Evolutionary conservation across 345 rosid species (phyloP).

Genomic region (Anacardium occidentale): DNA sequence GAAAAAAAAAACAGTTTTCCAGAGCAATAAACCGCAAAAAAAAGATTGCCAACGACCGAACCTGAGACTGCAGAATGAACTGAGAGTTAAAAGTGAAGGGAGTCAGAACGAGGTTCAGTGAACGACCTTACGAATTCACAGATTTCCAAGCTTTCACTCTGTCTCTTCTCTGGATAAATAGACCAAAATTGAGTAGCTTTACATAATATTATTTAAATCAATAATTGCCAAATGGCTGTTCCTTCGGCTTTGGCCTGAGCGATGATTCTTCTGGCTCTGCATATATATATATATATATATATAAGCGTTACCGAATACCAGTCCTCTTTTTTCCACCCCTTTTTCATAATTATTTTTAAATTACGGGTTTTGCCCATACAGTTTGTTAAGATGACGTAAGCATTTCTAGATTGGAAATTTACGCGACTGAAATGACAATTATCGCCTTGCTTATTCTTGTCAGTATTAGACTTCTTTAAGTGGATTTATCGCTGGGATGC

Average conservation of each 20-base stretch:
- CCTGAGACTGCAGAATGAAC: background rate
- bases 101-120: background rate
- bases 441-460: too few species aligned
- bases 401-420: too few species aligned
- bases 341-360: too few species aligned
- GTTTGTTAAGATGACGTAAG: too few species aligned
- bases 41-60: background rate
- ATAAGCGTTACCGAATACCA: constrained; percentile 4
- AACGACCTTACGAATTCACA: background rate
- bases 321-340: too few species aligned
- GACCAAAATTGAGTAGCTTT: background rate
- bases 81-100: background rate
- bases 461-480: too few species aligned
- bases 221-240: background rate
- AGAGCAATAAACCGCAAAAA: background rate
- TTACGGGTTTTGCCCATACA: too few species aligned
- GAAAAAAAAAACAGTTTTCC: background rate
- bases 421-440: too few species aligned
- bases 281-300: constrained; percentile 22
- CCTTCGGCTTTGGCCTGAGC: constrained; percentile 11
- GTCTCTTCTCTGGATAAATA: background rate
- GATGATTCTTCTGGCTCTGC: constrained; percentile 16
- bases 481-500: too few species aligned
- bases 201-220: too few species aligned
- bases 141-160: background rate